Base-by-base conservation (phyloP, 164 flowering plant genomes). In the Tinospora cordifolia region DNA sequence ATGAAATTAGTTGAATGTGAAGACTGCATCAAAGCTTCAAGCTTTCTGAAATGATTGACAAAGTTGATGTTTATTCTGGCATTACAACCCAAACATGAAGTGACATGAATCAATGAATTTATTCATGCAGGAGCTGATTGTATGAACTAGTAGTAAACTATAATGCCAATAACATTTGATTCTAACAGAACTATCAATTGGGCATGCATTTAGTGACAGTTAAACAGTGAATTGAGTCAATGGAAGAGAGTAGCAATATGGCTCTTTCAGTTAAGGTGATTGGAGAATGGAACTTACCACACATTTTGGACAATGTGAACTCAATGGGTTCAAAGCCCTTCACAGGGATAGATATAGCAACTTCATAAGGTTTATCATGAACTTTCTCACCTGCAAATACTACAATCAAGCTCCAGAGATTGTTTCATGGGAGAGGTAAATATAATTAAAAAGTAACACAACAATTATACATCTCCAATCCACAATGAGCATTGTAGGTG, bases 401-500 rank as follows among this genome's bases (percentile, higher is more conserved):
- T 67, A 30, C 25, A 65, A 30, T 25, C 25, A 46, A 63, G 63
- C 30, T 46, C 46, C 17, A 81, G 75, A 59, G 68, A 74, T 40
- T 30, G 57, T 15, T 60, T 38, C 40, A 71, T 62, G 65, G 26
- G 44, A 22, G 36, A 19, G 39, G 59, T 25, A n/a, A 27, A 70
- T 38, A 66, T 26, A 65, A 65, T 47, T 8, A 68, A 1, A 47
- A 67, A 11, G 69, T 22, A 54, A 21, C 15, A 8, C 39, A 54
- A 26, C 38, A 69, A 27, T 59, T 81, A 62, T 87, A 94, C 97
- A 94, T 78, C 80, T 89, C 98, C 96, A 94, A 70, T 86, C 91
- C 57, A 94, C 66, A 71, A 75, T 63, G 77, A 94, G 54, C 66
- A 76, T 74, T 40, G 92, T 75, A 12, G 98, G 98, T 44, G 97